Evolutionary conservation across 2,329 filamentous ascomycete species (phyloP).

Genomic region (Penicillium verrucosum): DNA sequence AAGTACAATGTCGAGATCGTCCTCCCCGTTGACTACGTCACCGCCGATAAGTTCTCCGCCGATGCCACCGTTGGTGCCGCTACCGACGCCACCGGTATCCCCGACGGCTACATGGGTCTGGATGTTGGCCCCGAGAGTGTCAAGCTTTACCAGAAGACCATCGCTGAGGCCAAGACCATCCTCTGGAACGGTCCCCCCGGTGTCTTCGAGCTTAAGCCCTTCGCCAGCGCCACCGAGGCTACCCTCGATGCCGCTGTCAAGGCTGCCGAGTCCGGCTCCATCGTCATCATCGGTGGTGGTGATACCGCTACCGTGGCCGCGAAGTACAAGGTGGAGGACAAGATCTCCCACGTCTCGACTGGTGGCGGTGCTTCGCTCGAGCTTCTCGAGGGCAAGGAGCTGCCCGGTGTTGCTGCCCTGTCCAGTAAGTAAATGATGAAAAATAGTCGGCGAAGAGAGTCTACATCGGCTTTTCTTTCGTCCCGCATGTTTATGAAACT

Average conservation of each 20-base stretch:
- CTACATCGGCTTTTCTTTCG: neutral
- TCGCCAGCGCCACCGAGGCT: slow-evolving; percentile 86
- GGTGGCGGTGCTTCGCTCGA: slow-evolving; percentile 94
- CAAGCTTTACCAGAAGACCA: slow-evolving; percentile 82
- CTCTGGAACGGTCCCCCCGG: slow-evolving; percentile 98
- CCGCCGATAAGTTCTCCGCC: slow-evolving; percentile 87
- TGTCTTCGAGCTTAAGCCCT: slow-evolving; percentile 96
- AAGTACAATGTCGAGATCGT: slow-evolving; percentile 93
- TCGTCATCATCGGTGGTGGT: slow-evolving; percentile 97
- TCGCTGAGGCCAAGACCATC: slow-evolving; percentile 87
- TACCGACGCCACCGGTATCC: slow-evolving; percentile 83
- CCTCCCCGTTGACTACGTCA: slow-evolving; percentile 91
- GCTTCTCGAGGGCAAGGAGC: slow-evolving; percentile 94
- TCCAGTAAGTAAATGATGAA: slow-evolving; percentile 62
- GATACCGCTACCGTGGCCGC: slow-evolving; percentile 97
- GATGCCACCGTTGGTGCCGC: slow-evolving; percentile 78
- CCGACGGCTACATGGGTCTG: slow-evolving; percentile 96
- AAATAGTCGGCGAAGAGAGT: neutral
- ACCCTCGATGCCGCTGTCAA: slow-evolving; percentile 85
- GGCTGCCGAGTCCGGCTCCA: slow-evolving; percentile 78
- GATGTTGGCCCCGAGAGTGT: slow-evolving; percentile 89
- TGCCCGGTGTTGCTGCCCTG: slow-evolving; percentile 89
- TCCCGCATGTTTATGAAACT: slow-evolving; percentile 29
- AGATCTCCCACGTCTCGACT: slow-evolving; percentile 97
- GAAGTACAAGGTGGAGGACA: slow-evolving; percentile 93